Evolutionary conservation across 352 stramenopile genomes (phyloP), one percentile per base, ranked within the genome.

Genomic region (Pythium brachiatum): DNA sequence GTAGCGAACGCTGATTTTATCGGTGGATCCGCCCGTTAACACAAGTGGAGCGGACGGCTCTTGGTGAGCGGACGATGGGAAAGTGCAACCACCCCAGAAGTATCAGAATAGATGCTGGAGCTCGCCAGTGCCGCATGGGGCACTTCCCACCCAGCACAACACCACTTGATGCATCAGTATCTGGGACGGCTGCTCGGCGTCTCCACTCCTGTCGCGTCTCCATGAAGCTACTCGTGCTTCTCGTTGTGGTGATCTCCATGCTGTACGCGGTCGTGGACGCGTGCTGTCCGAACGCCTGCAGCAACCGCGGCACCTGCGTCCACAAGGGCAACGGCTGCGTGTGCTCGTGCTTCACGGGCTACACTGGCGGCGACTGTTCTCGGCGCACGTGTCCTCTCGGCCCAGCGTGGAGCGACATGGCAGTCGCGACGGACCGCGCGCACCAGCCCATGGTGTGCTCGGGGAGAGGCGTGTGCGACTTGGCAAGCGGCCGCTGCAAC

Each of bases 321-420:
- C 72, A 67, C 47, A 59, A 55, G 6, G 82, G 84, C 60, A 90
- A 89, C 50, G 82, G 82, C 58, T 94, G 84, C 69, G 18, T 81
- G 27, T 97, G 81, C 58, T 60, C 73, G 50, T 97, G 90, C 70
- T 97, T 95, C 62, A 79, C 79, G 50, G 88, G 90, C 25, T 98
- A 88, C 72, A 74, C 63, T 8, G 92, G 89, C 21, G 83, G 84
- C n/a, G 94, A 98, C 74, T 98, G 94, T 79, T 98, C 92, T 9
- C 72, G 64, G 8, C 79, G 85, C 78, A 68, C 71, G 32, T 93
- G 83, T 47, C 81, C 85, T 4, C 71, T 53, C 12, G 83, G 81
- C 0, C 60, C 66, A 2, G 73, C 81, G 48, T 94, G 83, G 85
- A 83, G 71, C 23, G 80, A 89, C 46, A 53, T 88, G 12, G 66